Evolutionary conservation across 140 eudicot species (phyloP).

Genomic region (Oenanthe javanica): DNA sequence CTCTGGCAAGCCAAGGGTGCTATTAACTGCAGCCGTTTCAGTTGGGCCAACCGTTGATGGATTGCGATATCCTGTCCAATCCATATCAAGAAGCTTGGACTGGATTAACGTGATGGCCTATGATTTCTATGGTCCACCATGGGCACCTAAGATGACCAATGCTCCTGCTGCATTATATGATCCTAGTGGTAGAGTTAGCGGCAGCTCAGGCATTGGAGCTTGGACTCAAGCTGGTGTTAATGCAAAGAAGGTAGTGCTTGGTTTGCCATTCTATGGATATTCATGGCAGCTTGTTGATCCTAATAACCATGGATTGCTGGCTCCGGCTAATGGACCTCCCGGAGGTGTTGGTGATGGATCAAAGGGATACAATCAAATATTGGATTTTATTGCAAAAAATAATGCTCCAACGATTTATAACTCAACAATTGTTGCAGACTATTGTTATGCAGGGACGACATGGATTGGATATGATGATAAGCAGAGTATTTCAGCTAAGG

Average conservation of each 20-base stretch:
- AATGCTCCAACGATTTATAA: constrained; percentile 25
- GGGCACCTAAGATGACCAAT: constrained; percentile 21
- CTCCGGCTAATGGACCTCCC: constrained; percentile 33
- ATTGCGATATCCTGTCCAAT: constrained; percentile 32
- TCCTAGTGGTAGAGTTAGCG: constrained; percentile 36
- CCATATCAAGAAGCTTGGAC: constrained; percentile 34
- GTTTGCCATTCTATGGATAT: constrained; percentile 56
- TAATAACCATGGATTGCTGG: constrained; percentile 31
- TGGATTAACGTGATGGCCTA: constrained; percentile 61
- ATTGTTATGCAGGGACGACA: constrained; percentile 30
- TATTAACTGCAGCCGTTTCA: constrained; percentile 30
- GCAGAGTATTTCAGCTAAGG: constrained; percentile 35
- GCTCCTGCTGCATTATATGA: constrained; percentile 43
- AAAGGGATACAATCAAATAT: constrained; percentile 22
- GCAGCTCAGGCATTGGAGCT: constrained; percentile 34
- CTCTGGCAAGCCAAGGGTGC: constrained; percentile 24
- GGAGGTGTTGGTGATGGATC: constrained; percentile 22
- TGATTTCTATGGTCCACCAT: constrained; percentile 41
- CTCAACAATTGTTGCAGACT: constrained; percentile 30
- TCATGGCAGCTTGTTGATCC: constrained; percentile 42
- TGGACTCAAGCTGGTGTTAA: constrained; percentile 47
- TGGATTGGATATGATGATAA: constrained; percentile 59
- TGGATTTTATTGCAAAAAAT: constrained; percentile 20
- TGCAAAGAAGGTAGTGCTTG: constrained; percentile 34
- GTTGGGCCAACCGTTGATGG: constrained; percentile 28